Evolutionary conservation across 768 basidiomycete species (phyloP), one percentile per base, ranked within the genome.

Genomic region (Dacryopinax primogenitus): DNA sequence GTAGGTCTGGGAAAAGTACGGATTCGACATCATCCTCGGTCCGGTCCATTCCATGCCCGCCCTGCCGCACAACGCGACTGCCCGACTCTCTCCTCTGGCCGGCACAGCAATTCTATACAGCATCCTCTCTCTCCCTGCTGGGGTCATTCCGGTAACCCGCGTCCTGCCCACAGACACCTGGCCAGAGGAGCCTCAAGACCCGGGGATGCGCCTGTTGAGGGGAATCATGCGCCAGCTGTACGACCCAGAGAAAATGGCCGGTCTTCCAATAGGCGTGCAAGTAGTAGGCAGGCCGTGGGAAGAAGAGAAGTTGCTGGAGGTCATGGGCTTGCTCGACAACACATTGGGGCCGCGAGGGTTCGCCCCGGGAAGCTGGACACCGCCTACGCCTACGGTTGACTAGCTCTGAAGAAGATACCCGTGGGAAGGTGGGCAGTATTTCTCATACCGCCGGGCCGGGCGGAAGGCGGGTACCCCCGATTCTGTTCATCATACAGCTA

Each of bases 221-320:
- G 74, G 1, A 30, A 61, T 0, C 66, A 64, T 3, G 79, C 77
- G 18, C 75, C 78, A 45, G 76, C 72, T 81, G n/a, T 94, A 95
- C 68, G 79, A 92, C 68, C 82, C 86, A 1, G 77, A 80, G 18
- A 79, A 76, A 67, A 86, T 86, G 81, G 76, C 82, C 26, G 92
- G 91, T 0, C 81, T 94, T 75, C 92, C 92, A 0, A 81, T 95
- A 1, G 85, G 84, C 11, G 80, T 95, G n/a, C 92, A 96, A 74
- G 71, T 96, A 33, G 85, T 88, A 0, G 90, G 88, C 1, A 82
- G 76, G 73, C 81, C 78, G 69, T 90, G 87, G 86, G 87, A 90
- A 67, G 90, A 92, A 44, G 90, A 92, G 77, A 90, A 88, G 72
- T 82, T 90, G 3, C 67, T 95, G 36, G 83, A 74, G 36, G 83